These are phyloP conservation scores for Phanerochaete carnosa DNA, from an alignment of 768 basidiomycete genomes.

Conservation along the genomic window DNA sequence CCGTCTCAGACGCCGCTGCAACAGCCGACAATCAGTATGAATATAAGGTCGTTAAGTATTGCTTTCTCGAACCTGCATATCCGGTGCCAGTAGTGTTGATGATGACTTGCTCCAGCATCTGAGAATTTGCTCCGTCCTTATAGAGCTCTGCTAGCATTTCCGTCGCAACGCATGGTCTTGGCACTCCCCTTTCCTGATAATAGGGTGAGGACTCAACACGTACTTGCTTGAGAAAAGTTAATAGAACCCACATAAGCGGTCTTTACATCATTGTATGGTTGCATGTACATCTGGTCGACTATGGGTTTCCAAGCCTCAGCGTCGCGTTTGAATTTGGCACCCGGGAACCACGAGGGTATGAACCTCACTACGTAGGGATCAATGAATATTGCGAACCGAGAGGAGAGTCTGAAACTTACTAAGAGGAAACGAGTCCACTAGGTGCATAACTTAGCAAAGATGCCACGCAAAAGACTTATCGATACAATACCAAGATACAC, in stretches of 20 bases:
- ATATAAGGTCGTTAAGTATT: no score
- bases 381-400: neutral
- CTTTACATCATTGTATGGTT: constrained; percentile 3
- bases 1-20: neutral
- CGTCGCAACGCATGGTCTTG: neutral
- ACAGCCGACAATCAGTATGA: neutral
- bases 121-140: neutral
- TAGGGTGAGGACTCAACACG: no score
- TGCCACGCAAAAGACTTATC: neutral
- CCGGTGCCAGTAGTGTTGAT: neutral
- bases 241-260: neutral
- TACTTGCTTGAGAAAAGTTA: no score
- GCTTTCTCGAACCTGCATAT: no score
- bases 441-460: neutral
- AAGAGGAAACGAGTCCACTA: constrained; percentile 11
- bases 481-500: neutral
- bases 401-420: neutral
- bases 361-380: constrained; percentile 14
- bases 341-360: constrained; percentile 21
- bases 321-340: constrained; percentile 14
- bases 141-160: neutral
- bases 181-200: neutral
- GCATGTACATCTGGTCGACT: constrained; percentile 1
- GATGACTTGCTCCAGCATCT: neutral
- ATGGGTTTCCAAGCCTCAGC: constrained; percentile 9